Percentiles rank a stretch among this genome's conserved stretches.
Conservation (phyloP, 345 rosid species). For the Brassica juncea region DNA sequence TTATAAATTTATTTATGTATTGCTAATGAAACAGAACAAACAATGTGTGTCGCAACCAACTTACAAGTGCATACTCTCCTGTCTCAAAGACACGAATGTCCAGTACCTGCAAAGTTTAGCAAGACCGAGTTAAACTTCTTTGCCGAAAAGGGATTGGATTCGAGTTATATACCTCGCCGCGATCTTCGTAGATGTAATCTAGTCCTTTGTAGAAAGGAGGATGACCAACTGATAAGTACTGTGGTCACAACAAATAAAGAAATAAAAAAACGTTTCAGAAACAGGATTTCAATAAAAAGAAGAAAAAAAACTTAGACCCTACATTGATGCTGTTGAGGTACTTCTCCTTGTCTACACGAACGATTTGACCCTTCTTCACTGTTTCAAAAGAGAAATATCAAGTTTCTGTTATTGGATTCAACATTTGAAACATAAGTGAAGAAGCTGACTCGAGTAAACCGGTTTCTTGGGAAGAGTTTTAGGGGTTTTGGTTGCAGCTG, state of each 20-base stretch:
- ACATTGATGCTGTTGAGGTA: constrained; percentile 89
- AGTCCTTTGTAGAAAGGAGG: constrained; percentile 92
- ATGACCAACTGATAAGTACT: constrained; percentile 96
- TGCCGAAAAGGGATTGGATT: not conserved
- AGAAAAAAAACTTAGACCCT: constrained; percentile 9
- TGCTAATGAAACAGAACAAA: not conserved
- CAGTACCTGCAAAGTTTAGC: constrained; percentile 53
- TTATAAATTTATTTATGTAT: not conserved
- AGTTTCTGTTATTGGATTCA: not conserved
- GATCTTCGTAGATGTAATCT: constrained; percentile 90
- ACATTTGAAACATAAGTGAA: not conserved
- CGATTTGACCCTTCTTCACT: constrained; percentile 99
- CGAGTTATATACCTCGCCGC: constrained; percentile 71
- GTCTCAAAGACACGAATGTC: constrained; percentile 89
- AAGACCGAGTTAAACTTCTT: not conserved
- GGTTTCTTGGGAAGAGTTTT: constrained; percentile 68
- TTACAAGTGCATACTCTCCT: constrained; percentile 87
- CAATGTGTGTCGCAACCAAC: constrained; percentile 42
- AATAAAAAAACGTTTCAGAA: not conserved
- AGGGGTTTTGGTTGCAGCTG: constrained; percentile 45
- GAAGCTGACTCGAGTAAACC: constrained; percentile 76
- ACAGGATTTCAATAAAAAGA: not conserved
- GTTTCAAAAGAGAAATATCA: constrained; percentile 24
- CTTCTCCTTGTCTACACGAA: constrained; percentile 95
- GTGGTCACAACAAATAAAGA: constrained; percentile 26